A percentile compares a stretch with the other conserved stretches of the same genome.
phyloP scores from a whole-genome alignment of 495 filamentous ascomycete species.

The Lichina pygmaea region DNA sequence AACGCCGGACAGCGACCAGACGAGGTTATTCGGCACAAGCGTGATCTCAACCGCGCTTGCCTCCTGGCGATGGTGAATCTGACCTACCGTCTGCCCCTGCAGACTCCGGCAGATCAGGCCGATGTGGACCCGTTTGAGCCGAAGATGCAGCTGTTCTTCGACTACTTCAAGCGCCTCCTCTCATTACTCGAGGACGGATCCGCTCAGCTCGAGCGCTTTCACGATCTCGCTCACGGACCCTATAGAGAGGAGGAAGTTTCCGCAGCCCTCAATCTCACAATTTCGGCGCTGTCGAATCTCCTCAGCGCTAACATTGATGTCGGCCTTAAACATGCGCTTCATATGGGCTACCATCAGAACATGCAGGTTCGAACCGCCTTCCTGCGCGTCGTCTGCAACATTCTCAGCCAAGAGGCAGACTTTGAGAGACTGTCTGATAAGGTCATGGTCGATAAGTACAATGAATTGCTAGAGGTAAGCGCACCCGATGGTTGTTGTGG shows the following conservation, averaged over 20 bases:
- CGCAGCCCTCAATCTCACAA: conserved; percentile 28
- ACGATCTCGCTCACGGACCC: conserved; percentile 13
- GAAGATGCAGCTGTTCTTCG: conserved; percentile 35
- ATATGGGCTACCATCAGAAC: conserved; percentile 39
- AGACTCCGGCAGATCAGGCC: conserved; percentile 30
- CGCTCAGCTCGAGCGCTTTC: conserved; percentile 16
- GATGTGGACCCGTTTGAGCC: conserved; percentile 34
- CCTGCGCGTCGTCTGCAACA: conserved; percentile 37
- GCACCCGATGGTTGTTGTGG: background rate
- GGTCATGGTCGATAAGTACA: conserved; percentile 37
- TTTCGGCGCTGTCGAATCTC: conserved; percentile 35
- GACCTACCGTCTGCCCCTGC: conserved; percentile 34
- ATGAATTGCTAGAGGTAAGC: conserved; percentile 26
- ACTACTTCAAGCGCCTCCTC: conserved; percentile 37
- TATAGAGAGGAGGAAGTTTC: conserved; percentile 17
- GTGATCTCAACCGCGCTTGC: conserved; percentile 33
- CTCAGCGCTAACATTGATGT: conserved; percentile 43
- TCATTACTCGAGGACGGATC: conserved; percentile 24
- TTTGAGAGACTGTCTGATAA: conserved; percentile 36
- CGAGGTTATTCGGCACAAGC: conserved; percentile 25
- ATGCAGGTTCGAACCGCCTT: conserved; percentile 38
- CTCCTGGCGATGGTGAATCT: conserved; percentile 30
- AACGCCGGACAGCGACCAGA: conserved; percentile 14
- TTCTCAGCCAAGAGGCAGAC: conserved; percentile 36
- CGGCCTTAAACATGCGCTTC: conserved; percentile 33